Percentiles rank a stretch among this genome's conserved stretches.
Evolutionary conservation across 139 green algal species (phyloP).

Genomic region (Parachlorella kessleri): DNA sequence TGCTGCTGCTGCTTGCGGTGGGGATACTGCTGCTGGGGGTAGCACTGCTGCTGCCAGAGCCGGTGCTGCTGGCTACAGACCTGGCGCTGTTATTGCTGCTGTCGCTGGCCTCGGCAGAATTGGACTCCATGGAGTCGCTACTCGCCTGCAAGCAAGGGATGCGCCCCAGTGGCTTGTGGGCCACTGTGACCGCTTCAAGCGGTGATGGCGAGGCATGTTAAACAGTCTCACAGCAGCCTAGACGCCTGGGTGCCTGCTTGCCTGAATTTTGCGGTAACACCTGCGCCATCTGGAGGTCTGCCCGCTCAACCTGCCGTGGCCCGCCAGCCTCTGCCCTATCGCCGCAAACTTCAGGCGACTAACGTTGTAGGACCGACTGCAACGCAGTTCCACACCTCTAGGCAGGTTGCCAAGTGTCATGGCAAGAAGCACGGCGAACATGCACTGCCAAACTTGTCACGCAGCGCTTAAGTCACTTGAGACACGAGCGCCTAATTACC

Average conservation of each 20-base stretch:
- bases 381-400: not conserved
- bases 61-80: not conserved
- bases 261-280: too few relatives aligned
- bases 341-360: too few relatives aligned
- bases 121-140: not conserved
- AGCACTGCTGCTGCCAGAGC: not conserved
- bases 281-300: not conserved
- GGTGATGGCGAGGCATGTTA: not conserved
- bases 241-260: not conserved
- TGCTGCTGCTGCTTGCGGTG: too few relatives aligned
- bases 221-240: not conserved
- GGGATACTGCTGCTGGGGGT: too few relatives aligned
- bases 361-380: too few relatives aligned
- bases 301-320: not conserved
- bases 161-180: not conserved
- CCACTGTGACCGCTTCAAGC: not conserved
- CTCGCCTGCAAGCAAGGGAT: not conserved
- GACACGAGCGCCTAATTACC: too few relatives aligned
- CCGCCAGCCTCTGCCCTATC: too few relatives aligned
- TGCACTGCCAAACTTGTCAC: too few relatives aligned
- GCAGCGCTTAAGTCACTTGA: too few relatives aligned
- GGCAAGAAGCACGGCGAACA: too few relatives aligned
- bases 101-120: too few relatives aligned
- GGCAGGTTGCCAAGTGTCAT: too few relatives aligned
- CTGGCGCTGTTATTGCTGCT: not conserved